A percentile compares a stretch with the other conserved stretches of the same genome.
Conservation (phyloP, 805 yeast species). For the Candida rishiriensis region DNA sequence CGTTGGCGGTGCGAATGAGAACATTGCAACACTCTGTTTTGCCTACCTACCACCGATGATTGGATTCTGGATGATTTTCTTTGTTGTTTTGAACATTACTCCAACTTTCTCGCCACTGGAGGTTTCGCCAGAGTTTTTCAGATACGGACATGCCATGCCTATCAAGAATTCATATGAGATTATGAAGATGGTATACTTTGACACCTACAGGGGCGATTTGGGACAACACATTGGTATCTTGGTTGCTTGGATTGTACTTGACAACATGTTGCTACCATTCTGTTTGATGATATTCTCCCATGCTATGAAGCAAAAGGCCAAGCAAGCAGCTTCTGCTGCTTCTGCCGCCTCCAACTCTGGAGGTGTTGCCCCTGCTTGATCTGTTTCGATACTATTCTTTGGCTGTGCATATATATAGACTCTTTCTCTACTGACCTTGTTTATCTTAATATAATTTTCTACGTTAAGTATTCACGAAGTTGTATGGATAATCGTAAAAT, state of each 20-base stretch:
- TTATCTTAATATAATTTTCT: too few relatives aligned
- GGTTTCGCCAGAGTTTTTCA: slow-evolving; percentile 49
- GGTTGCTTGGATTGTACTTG: slow-evolving; percentile 18
- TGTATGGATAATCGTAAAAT: too few relatives aligned
- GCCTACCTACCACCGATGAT: slow-evolving; percentile 55
- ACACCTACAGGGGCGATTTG: slow-evolving; percentile 47
- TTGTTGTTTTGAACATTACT: slow-evolving; percentile 66
- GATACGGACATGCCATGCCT: slow-evolving; percentile 68
- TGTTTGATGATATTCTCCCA: slow-evolving; percentile 9
- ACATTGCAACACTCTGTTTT: slow-evolving; percentile 48
- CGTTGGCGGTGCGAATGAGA: slow-evolving; percentile 73
- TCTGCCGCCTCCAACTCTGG: neutral
- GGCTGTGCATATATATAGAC: too few relatives aligned
- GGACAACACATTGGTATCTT: slow-evolving; percentile 23
- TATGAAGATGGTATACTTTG: slow-evolving; percentile 53
- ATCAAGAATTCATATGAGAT: slow-evolving; percentile 62
- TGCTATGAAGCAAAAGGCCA: slow-evolving; percentile 8
- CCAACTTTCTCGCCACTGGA: slow-evolving; percentile 67
- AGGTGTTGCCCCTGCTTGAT: neutral
- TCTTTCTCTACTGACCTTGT: too few relatives aligned
- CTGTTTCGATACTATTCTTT: too few relatives aligned
- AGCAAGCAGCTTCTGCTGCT: neutral
- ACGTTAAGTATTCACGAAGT: too few relatives aligned
- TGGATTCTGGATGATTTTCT: slow-evolving; percentile 68
- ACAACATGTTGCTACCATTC: slow-evolving; percentile 6